Percentiles rank a stretch among this genome's conserved stretches.
Conservation (phyloP, 164 flowering plant species). For the Annona squamosa region DNA sequence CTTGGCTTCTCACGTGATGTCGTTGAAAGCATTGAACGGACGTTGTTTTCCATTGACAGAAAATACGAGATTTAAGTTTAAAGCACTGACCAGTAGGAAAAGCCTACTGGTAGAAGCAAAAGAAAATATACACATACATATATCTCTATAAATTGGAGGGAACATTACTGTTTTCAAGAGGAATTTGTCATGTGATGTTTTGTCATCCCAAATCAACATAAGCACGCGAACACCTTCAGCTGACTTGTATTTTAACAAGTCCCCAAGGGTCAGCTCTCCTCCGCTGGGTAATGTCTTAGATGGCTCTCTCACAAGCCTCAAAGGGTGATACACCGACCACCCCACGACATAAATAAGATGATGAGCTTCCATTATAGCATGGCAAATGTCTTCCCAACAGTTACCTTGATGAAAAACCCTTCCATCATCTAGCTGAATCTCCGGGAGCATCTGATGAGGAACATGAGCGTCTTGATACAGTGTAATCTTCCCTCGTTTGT, state of each 20-base stretch:
- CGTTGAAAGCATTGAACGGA: no score
- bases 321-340: conserved; percentile 55
- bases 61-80: no score
- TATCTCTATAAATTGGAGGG: no score
- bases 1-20: no score
- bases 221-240: conserved; percentile 63
- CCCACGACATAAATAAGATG: conserved; percentile 55
- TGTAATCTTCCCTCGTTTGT: conserved; percentile 52
- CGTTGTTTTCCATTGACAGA: no score
- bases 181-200: conserved; percentile 59
- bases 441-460: conserved; percentile 40
- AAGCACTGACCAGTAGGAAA: background rate
- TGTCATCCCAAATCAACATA: conserved; percentile 67
- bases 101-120: background rate
- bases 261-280: conserved; percentile 58
- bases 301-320: conserved; percentile 64
- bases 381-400: conserved; percentile 74
- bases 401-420: conserved; percentile 36
- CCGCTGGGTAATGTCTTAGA: conserved; percentile 47
- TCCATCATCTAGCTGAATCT: conserved; percentile 43
- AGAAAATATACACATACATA: background rate
- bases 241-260: conserved; percentile 57
- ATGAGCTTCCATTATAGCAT: conserved; percentile 64
- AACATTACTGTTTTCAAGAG: conserved; percentile 47
- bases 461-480: conserved; percentile 80